Base-by-base conservation (phyloP, 345 rosid genomes). In the Cardamine resedifolia region DNA sequence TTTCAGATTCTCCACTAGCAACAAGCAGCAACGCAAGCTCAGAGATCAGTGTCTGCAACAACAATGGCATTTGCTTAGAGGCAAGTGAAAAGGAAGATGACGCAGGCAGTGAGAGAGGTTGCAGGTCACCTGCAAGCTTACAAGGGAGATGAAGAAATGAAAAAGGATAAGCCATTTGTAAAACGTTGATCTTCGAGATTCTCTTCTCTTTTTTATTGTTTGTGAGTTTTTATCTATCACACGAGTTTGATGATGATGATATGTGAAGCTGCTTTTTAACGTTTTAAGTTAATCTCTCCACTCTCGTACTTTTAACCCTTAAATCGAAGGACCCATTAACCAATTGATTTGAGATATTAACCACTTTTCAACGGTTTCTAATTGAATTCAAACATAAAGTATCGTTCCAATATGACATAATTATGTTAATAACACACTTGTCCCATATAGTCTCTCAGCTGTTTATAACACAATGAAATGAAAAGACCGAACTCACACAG, bases 1-100 rank as follows among this genome's bases (percentile, higher is more conserved):
- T 86, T n/a, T 81, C 90, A 12, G 98, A 88, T 76, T 95, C 97
- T 18, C 99, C 98, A 38, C 79, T 87, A n/a, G 98, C 96, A 43
- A 91, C 98, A 16, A 95, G 98, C 84, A 95, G 99, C 74, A 91
- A 90, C 71, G 99, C 94, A 39, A 91, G 98, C 77, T 95, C 99
- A 3, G 99, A 95, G 82, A 72, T 91, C 64, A 95, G 99, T 75
- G 87, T 88, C 67, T 87, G 83, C 75, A 88, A 86, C 70, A 89
- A 87, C 66, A 90, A 87, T 60, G 89, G 92, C 23, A 70, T 82
- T 45, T 87, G 84, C 66, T 68, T 82, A 70, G 89, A 94, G 39
- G 86, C 76, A 53, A 83, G 66, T 15, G 96, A 86, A 74, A 63
- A 81, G 20, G 96, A 85, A 79, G 89, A 90, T 18, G 91, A 88